Percentiles rank a stretch among this genome's conserved stretches.
These are phyloP conservation scores for Cercophora scortea DNA, from an alignment of 495 filamentous ascomycete genomes.

Conservation along the genomic window DNA sequence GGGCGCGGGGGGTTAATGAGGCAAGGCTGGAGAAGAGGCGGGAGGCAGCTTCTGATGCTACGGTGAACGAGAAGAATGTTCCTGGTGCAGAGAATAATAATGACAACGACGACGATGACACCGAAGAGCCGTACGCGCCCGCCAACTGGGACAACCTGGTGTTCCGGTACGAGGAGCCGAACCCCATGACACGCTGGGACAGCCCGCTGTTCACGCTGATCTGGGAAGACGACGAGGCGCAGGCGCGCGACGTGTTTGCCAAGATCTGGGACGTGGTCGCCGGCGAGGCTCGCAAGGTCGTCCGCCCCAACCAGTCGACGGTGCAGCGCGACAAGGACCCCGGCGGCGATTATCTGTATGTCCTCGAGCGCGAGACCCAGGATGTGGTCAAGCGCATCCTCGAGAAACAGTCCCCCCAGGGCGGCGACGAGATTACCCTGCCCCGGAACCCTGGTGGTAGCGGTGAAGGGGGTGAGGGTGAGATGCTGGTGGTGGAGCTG, in stretches of 20 bases:
- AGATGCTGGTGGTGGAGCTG: constrained; percentile 43
- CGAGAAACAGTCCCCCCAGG: constrained; percentile 60
- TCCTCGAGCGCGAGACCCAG: constrained; percentile 77
- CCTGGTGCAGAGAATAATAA: background rate
- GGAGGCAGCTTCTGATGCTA: background rate
- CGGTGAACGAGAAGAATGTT: background rate
- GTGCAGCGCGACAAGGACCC: constrained; percentile 54
- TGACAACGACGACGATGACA: constrained; percentile 9
- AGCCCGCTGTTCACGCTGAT: constrained; percentile 86
- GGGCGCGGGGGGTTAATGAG: constrained; percentile 56
- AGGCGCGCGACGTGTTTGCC: constrained; percentile 28
- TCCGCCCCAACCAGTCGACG: constrained; percentile 76
- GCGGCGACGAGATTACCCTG: constrained; percentile 41
- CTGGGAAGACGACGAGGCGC: constrained; percentile 61
- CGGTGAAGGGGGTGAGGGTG: constrained; percentile 17
- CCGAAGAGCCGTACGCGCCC: constrained; percentile 50
- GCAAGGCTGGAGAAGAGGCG: constrained; percentile 22
- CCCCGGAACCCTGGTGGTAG: constrained; percentile 16
- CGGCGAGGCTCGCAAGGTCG: constrained; percentile 48
- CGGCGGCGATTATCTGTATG: constrained; percentile 73
- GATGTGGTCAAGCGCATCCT: constrained; percentile 70
- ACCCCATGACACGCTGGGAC: constrained; percentile 92
- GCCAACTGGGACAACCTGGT: constrained; percentile 86
- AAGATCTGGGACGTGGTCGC: constrained; percentile 74
- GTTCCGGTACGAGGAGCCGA: constrained; percentile 94